These are phyloP conservation scores for Cyclotella choctawhatcheeana DNA, from an alignment of 108 stramenopile species.

Conservation along the genomic window DNA sequence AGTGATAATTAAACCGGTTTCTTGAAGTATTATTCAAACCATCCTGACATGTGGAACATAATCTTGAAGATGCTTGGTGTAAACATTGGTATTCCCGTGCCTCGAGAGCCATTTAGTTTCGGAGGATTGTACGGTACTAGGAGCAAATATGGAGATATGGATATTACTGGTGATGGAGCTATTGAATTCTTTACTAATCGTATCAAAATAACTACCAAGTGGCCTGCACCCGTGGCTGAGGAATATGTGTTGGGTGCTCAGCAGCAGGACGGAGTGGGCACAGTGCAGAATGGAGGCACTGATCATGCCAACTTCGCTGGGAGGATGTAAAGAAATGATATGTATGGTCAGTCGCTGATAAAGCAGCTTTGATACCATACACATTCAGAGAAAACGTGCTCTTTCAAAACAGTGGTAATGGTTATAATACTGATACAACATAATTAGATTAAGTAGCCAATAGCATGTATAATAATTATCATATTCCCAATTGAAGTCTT, in stretches of 20 bases:
- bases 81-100: constrained; percentile 91
- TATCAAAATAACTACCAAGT: constrained; percentile 94
- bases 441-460: no score
- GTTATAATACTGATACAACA: no score
- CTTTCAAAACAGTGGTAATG: no score
- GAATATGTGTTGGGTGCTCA: constrained; percentile 38
- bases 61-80: constrained; percentile 87
- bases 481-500: no score
- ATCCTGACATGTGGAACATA: not conserved
- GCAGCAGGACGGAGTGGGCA: constrained; percentile 9
- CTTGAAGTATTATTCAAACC: not conserved
- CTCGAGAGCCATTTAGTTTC: constrained; percentile 90
- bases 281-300: constrained; percentile 18
- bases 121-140: constrained; percentile 74
- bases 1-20: constrained; percentile 12
- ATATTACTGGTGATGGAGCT: constrained; percentile 96
- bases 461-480: no score
- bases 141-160: constrained; percentile 96
- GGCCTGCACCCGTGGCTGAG: constrained; percentile 59
- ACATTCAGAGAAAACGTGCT: no score
- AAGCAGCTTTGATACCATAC: no score
- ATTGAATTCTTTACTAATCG: constrained; percentile 97
- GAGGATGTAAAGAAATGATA: constrained; percentile 65
- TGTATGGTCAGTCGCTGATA: no score
- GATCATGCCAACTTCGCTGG: constrained; percentile 75